Base-by-base conservation (phyloP, 495 filamentous ascomycete species). In the Cercophora scortea region DNA sequence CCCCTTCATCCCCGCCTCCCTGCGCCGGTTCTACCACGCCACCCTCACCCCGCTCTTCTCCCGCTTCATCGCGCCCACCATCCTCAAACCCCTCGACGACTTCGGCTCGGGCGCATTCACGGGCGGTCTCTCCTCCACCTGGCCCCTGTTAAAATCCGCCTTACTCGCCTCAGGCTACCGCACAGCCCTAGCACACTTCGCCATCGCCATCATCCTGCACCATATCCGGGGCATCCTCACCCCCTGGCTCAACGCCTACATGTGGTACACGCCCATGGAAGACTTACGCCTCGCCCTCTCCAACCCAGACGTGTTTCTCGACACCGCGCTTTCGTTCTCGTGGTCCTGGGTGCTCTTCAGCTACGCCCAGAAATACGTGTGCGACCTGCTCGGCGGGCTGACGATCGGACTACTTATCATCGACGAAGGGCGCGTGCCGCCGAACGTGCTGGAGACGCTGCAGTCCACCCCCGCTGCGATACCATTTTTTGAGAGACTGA, bases 261-360 rank as follows among this genome's bases (percentile, higher is more conserved):
- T 52, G 50, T 55, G 57, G 51, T 42, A 53, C 48, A 35, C 42
- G 1, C 65, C 65, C 5, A 49, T 68, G 19, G 57, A 59, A 1
- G 55, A 62, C 44, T 47, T 68, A 0, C 63, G 63, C 1, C 46
- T 66, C 0, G 61, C 57, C 0, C 16, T 53, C 6, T 53, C 51
- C 4, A 62, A 57, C 33, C 63, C 65, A 0, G 63, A 57, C 13
- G 42, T 51, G 5, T 68, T 68, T 42, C 38, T 68, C 4, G 51
- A 49, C 1, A 42, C 51, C 11, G 15, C 47, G 3, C 54, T 64
- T 5, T 39, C 41, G 5, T 46, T 49, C 6, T 34, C 45, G 0
- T 61, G 55, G 57, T 3, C 1, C 4, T 53, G 17, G 33, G 11
- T 51, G 3, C 6, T 46, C 8, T 47, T 52, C 8, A 43, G 49